Evolutionary conservation across 2,329 filamentous ascomycete genomes (phyloP), one percentile per base, ranked within the genome.

Genomic region (Didymella glomerata): DNA sequence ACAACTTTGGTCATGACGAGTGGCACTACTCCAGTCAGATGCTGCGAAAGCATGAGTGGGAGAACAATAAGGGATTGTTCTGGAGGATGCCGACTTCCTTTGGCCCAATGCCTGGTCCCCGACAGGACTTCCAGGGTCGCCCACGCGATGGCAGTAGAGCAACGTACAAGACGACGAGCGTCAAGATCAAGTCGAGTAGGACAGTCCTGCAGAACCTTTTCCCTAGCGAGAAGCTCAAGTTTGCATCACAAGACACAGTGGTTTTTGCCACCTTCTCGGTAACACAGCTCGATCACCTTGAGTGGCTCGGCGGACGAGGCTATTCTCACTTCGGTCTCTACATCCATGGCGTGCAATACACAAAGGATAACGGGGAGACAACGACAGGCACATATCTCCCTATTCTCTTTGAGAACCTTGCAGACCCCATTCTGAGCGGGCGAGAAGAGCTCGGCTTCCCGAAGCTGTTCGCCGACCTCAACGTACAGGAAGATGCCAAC

Each of bases 401-500:
- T 0, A 76, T 88, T 0, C 73, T 88, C 0, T 85, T 89, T 61
- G 86, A 89, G 68, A 82, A 77, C 49, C 69, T 85, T 2, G 76
- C 85, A 0, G 87, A 90, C 61, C 84, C 86, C 0, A 87, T 89
- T 42, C 69, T 88, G 0, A 84, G 82, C 4, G 86, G 85, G 0
- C 76, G 85, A 1, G 86, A 88, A 46, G 86, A 88, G 63, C 77
- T 88, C 0, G 86, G 86, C 0, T 85, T 88, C 81, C 85, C 85
- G 0, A 88, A 88, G 72, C 62, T 87, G 0, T 86, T 79, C 62
- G 81, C 81, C n/a, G 75, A 81, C 0, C 78, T 88, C 10, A 79
- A 85, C 25, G 63, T 85, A 14, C 63, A 78, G 27, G 32, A 54
- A 41, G 69, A 74, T 22, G 65, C 61, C 16, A 68, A 73, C 28